A percentile compares a stretch with the other conserved stretches of the same genome.
Evolutionary conservation across 78 protist species (phyloP).

Genomic region (Acrasis kona): DNA sequence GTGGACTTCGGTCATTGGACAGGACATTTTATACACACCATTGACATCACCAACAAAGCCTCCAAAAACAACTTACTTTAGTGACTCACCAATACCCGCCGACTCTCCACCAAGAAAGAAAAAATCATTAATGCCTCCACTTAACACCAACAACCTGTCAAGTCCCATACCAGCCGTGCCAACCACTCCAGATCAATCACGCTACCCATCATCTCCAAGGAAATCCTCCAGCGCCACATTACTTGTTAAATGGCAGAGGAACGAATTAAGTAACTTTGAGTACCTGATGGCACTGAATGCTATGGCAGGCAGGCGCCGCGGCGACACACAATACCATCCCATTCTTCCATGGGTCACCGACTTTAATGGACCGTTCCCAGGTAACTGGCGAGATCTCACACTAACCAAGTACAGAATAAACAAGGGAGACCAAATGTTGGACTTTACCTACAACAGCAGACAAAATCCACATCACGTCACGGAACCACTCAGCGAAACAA

Average conservation of each 20-base stretch:
- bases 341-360: conserved; percentile 58
- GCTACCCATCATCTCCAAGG: background rate
- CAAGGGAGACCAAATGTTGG: conserved; percentile 71
- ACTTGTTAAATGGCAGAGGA: background rate
- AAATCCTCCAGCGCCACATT: too few species aligned
- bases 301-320: conserved; percentile 51
- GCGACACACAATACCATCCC: conserved; percentile 61
- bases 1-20: too few species aligned
- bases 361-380: background rate
- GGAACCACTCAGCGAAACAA: conserved; percentile 53
- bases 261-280: conserved; percentile 44
- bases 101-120: background rate
- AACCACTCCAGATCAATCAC: background rate
- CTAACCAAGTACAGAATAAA: conserved; percentile 54
- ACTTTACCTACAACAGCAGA: conserved; percentile 35
- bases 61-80: background rate
- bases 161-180: background rate
- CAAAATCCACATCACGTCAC: conserved; percentile 59
- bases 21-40: too few species aligned
- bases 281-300: conserved; percentile 71
- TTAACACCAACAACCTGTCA: background rate
- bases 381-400: conserved; percentile 40
- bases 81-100: background rate
- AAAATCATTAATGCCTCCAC: background rate
- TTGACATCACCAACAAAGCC: too few species aligned